Evolutionary conservation across 441 rosid species (phyloP), one percentile per base, ranked within the genome.

Genomic region (Gossypium gossypioides): DNA sequence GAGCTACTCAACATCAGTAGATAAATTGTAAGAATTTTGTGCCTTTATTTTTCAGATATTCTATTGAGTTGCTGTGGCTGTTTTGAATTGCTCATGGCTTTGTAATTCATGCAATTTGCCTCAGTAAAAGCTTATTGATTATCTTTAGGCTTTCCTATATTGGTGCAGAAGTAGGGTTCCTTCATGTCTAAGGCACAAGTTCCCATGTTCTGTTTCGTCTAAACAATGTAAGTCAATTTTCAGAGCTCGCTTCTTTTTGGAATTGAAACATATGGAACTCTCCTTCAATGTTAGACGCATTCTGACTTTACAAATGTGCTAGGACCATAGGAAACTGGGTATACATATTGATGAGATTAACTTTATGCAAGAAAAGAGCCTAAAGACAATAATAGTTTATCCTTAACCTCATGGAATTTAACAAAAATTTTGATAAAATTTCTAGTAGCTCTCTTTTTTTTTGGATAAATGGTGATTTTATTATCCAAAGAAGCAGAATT

Each of bases 171-270:
- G 60, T 72, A 85, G 60, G 62, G 81, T 73, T 34, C 79, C 57
- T 29, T 74, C 96, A 60, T 93, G 97, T 84, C 83, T 84, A 78
- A 80, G 82, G 73, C 89, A 85, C 67, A 79, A 81, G 74, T 80
- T 86, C 62, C 94, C 93, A 8, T 93, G 98, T 81, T 56, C 79
- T 71, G 79, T 68, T 21, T 80, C 89, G 10, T 74, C 71, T 52
- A 75, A 68, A 73, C 74, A 82, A 22, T 51, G 98, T 91, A 80
- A 84, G 96, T 76, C 68, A 50, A 34, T 54, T 19, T 0, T 5
- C 0, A 9, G 42, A n/a, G n/a, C 2, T 8, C 1, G 22, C 21
- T 21, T 21, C 16, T 27, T 59, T 21, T 66, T 66, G 40, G 22
- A 13, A 13, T 46, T 22, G 22, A 66, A 44, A 65, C 0, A 24